phyloP scores from a whole-genome alignment of 768 basidiomycete species.

The Thelephora aurantiotincta region DNA sequence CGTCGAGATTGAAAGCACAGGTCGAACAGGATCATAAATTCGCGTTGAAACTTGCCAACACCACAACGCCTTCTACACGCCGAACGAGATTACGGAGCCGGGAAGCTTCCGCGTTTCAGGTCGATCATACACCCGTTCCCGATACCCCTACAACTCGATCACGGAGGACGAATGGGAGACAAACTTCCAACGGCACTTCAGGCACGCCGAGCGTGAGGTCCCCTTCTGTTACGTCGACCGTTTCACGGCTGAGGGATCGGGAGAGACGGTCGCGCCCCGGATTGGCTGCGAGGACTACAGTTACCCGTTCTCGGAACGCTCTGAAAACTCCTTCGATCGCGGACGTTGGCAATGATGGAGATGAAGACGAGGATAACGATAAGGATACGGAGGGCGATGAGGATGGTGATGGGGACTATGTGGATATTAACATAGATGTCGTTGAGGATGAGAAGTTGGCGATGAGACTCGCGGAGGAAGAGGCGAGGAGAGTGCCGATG shows the following conservation, averaged over 20 bases:
- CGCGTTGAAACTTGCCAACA: constrained; percentile 4
- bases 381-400: too few relatives aligned
- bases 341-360: background rate
- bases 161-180: constrained; percentile 17
- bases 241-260: constrained; percentile 15
- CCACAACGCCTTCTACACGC: constrained; percentile 4
- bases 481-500: constrained; percentile 17
- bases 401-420: constrained; percentile 8
- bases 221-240: constrained; percentile 6
- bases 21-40: constrained; percentile 7
- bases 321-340: background rate
- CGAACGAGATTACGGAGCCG: background rate
- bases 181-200: constrained; percentile 3
- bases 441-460: constrained; percentile 7
- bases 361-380: too few relatives aligned
- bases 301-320: background rate
- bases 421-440: constrained; percentile 2
- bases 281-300: background rate
- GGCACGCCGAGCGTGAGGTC: constrained; percentile 13
- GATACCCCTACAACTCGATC: constrained; percentile 29
- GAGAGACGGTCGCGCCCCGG: constrained; percentile 7
- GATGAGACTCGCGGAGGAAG: constrained; percentile 4
- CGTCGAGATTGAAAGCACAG: constrained; percentile 3
- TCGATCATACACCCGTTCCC: too few relatives aligned
- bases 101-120: too few relatives aligned